Evolutionary conservation across 257 asterid species (phyloP), one percentile per base, ranked within the genome.

Genomic region (Petunia secreta): DNA sequence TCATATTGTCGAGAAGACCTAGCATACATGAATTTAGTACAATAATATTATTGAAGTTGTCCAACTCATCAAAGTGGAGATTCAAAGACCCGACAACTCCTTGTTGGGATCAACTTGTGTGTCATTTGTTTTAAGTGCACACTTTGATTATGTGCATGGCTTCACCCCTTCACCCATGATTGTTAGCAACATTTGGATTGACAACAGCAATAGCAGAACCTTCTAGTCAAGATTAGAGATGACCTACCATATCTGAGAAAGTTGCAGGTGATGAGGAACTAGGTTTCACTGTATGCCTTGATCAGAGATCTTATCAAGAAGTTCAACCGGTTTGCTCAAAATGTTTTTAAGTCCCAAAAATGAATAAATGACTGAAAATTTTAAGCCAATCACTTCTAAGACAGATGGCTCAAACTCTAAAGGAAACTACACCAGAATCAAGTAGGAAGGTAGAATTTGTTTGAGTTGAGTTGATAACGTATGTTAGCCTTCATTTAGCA

Each of bases 381-480:
- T 36, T 40, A 34, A 73, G 62, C 44, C 53, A 73, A 50, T 34
- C 62, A 73, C 50, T 36, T 52, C 25, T 50, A 50, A 73, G 50
- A 50, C 43, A 5, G 63, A 73, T 36, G 53, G 78, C 14, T 36
- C 63, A 3, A 73, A 73, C 46, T 0, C 0, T 25, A 50, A 34
- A 11, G 62, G 44, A 60, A 34, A 10, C 46, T 10, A 52, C 78
- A 73, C 14, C 36, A 50, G 38, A 73, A 36, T 48, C 63, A 73
- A 46, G 43, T 4, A 69, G 37, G 36, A 73, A 73, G 43, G 60
- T 50, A 73, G 63, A 50, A 73, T 34, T 73, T 50, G 36, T 73
- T 73, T 34, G 62, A 50, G 78, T 73, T 73, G 62, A 73, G 46
- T 50, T 36, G 62, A 73, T 50, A 11, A 34, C 36, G 62, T 34